Evolutionary conservation across 2,329 filamentous ascomycete genomes (phyloP).

Genomic region (Fonsecaea nubica): DNA sequence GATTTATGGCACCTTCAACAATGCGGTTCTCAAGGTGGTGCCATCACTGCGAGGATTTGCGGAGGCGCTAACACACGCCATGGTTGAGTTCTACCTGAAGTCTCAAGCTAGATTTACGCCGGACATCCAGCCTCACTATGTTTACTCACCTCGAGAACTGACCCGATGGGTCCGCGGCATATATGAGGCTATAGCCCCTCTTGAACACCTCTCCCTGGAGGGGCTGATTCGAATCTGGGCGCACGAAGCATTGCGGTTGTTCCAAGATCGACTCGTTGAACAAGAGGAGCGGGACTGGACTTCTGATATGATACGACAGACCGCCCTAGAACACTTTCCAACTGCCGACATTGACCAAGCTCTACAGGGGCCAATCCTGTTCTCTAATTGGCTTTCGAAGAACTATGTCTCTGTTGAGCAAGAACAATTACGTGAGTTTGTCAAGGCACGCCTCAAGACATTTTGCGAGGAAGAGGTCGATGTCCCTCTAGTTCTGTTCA

Average conservation of each 20-base stretch:
- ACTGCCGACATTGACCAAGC: slow-evolving; percentile 91
- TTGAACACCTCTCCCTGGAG: slow-evolving; percentile 86
- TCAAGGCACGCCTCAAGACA: slow-evolving; percentile 93
- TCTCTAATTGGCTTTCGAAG: slow-evolving; percentile 99
- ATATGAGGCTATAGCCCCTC: slow-evolving; percentile 92
- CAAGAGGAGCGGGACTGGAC: slow-evolving; percentile 97
- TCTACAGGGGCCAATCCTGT: slow-evolving; percentile 89
- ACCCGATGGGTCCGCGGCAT: slow-evolving; percentile 97
- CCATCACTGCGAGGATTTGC: slow-evolving; percentile 93
- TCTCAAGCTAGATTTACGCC: slow-evolving; percentile 95
- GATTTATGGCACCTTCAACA: slow-evolving; percentile 99
- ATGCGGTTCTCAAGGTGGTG: slow-evolving; percentile 93
- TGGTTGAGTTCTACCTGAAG: slow-evolving; percentile 95
- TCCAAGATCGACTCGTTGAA: slow-evolving; percentile 94
- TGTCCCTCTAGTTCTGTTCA: slow-evolving; percentile 97
- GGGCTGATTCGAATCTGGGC: slow-evolving; percentile 97
- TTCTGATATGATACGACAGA: slow-evolving; percentile 81
- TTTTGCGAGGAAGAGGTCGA: slow-evolving; percentile 99
- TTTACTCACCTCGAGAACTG: slow-evolving; percentile 98
- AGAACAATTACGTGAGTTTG: slow-evolving; percentile 93
- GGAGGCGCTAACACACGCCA: slow-evolving; percentile 90
- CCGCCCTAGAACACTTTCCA: slow-evolving; percentile 90
- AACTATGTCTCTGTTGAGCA: slow-evolving; percentile 97
- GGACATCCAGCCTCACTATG: slow-evolving; percentile 96
- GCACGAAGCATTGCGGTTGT: slow-evolving; percentile 92